Conservation (phyloP, 306 rosid species). For the Boehmeria nivea region DNA sequence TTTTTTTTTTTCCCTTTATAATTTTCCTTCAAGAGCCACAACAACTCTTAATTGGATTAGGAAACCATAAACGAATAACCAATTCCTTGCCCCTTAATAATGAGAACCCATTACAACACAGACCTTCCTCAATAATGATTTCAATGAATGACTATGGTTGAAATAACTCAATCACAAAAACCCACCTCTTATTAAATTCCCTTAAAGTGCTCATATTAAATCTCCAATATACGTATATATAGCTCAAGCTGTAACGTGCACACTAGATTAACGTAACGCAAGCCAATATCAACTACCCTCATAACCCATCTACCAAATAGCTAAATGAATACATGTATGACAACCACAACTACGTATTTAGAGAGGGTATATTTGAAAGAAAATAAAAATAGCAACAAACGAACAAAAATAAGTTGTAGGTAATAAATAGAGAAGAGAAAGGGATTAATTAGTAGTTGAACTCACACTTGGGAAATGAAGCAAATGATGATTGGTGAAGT, state of each 20-base stretch:
- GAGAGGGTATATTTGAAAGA: too few species aligned
- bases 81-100: slow-evolving; percentile 4
- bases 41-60: slow-evolving; percentile 10
- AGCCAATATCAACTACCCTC: too few species aligned
- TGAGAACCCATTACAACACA: slow-evolving; percentile 13
- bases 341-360: too few species aligned
- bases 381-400: too few species aligned
- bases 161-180: slow-evolving; percentile 30
- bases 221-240: too few species aligned
- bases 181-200: slow-evolving; percentile 15
- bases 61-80: slow-evolving; percentile 12
- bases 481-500: slow-evolving; percentile 28
- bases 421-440: neutral
- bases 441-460: neutral
- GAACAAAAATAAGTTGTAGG: neutral
- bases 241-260: too few species aligned
- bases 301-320: too few species aligned
- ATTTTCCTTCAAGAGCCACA: slow-evolving; percentile 8
- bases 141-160: slow-evolving; percentile 31
- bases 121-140: slow-evolving; percentile 30
- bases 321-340: too few species aligned
- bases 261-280: too few species aligned
- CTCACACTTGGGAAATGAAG: slow-evolving; percentile 45
- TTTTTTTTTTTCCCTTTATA: neutral
- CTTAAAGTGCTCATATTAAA: too few species aligned